phyloP scores from a whole-genome alignment of 2,329 filamentous ascomycete species.

The Geosmithia morbida region DNA sequence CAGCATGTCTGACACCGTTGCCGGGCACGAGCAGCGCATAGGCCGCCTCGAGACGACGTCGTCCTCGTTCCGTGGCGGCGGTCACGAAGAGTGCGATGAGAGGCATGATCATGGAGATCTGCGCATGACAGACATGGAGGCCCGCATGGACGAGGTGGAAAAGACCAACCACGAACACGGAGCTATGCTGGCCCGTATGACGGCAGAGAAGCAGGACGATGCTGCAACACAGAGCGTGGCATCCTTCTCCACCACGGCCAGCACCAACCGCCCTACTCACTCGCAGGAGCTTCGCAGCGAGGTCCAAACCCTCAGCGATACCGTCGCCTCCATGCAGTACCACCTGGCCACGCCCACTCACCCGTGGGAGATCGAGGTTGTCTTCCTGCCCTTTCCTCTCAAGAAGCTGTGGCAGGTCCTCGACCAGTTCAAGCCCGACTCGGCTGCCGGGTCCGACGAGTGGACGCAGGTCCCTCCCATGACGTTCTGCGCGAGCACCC shows the following conservation, averaged over 20 bases:
- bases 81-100: conserved; percentile 56
- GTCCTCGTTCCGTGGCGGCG: conserved; percentile 38
- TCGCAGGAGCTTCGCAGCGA: conserved; percentile 33
- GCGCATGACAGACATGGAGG: conserved; percentile 55
- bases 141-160: conserved; percentile 44
- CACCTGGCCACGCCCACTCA: conserved; percentile 44
- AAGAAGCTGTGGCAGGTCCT: conserved; percentile 39
- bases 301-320: conserved; percentile 32
- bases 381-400: conserved; percentile 57
- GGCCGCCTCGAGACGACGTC: conserved; percentile 57
- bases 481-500: conserved; percentile 25
- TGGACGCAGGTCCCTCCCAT: conserved; percentile 38
- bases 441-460: conserved; percentile 25
- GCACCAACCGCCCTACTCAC: conserved; percentile 20
- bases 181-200: conserved; percentile 22
- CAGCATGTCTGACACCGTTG: conserved; percentile 35
- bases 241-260: conserved; percentile 30
- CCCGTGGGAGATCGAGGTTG: conserved; percentile 64
- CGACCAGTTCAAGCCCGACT: conserved; percentile 28
- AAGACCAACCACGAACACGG: conserved; percentile 32
- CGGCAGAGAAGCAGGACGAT: conserved; percentile 21
- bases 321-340: conserved; percentile 41
- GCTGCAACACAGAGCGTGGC: conserved; percentile 29
- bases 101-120: conserved; percentile 53
- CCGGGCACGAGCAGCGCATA: conserved; percentile 48